phyloP scores from a whole-genome alignment of 495 filamentous ascomycete species.

The Friedmanniomyces endolithicus region DNA sequence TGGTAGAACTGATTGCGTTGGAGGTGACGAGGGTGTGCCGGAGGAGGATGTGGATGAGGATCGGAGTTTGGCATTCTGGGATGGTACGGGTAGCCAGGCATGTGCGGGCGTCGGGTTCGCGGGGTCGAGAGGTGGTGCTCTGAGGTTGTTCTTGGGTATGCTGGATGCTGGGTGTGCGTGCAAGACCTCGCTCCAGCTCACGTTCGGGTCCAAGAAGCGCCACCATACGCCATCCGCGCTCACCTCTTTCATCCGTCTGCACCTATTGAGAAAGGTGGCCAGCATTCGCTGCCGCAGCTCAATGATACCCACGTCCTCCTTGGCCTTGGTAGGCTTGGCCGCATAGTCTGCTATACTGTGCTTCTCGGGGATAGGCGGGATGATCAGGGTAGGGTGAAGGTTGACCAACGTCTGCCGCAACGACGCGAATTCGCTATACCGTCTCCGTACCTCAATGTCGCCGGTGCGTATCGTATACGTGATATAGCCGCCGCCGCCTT shows the following conservation, averaged over 20 bases:
- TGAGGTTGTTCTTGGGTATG: conserved; percentile 85
- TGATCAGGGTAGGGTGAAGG: conserved; percentile 84
- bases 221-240: conserved; percentile 92
- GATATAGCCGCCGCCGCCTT: conserved; percentile 81
- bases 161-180: conserved; percentile 79
- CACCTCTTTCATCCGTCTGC: conserved; percentile 83
- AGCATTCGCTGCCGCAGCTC: conserved; percentile 94
- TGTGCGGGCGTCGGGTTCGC: conserved; percentile 86
- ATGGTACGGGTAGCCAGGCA: conserved; percentile 72
- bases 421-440: conserved; percentile 96
- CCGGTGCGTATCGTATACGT: conserved; percentile 94
- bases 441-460: conserved; percentile 82
- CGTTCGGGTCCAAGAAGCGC: conserved; percentile 93
- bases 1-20: conserved; percentile 32
- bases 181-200: conserved; percentile 94
- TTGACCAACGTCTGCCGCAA: conserved; percentile 76
- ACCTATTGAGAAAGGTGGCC: conserved; percentile 85
- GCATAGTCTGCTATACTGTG: conserved; percentile 98
- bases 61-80: conserved; percentile 73
- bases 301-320: conserved; percentile 92
- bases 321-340: conserved; percentile 91
- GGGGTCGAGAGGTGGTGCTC: conserved; percentile 83
- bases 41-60: conserved; percentile 37
- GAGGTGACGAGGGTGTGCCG: conserved; percentile 43
- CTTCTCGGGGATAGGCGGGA: conserved; percentile 96